Base-by-base conservation (phyloP, 805 yeast genomes). In the Blastobotrys terrestris region DNA sequence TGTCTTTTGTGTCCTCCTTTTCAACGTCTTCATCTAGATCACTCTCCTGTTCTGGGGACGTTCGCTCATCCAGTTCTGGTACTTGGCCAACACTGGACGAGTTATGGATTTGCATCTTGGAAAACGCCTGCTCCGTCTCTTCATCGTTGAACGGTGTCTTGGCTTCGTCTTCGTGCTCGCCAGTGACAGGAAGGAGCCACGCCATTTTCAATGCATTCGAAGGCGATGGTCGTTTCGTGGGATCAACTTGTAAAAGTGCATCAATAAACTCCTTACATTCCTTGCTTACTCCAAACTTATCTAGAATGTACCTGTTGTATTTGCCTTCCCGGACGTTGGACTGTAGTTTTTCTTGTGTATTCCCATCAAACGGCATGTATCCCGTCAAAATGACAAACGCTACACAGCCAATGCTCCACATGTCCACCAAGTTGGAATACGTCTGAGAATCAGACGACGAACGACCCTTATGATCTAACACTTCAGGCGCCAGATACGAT, bases 401-500 rank as follows among this genome's bases (percentile, higher is more conserved):
- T 22, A 94, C 71, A 68, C 99, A 94, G 0, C 99, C 99, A 53
- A 94, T 76, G 1, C 97, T 89, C 99, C 99, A 94, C 78, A 94
- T 88, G 67, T 94, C 99, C 14, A 94, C 98, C 53, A 87, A 76
- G 40, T 86, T 84, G 1, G 97, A 88, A 64, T 94, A 94, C 55
- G 55, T 59, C 63, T 60, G 55, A 58, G 59, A 4, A 55, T 60
- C 18, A 59, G 50, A 50, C 21, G 57, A 50, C 13, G 51, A 41
- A 21, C 53, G 49, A 6, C 35, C 35, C 35, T 50, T 54, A 56
- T 52, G 52, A 46, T 15, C 71, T 39, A 83, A 70, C 5, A 94
- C 89, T 67, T 94, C 99, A 0, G 99, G 99, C 0, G 99, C 99
- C 48, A 94, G 85, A 63, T 94, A 94, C 1, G 98, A 97, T 57